A percentile compares a stretch with the other conserved stretches of the same genome.
Conservation (phyloP, 129 eudicot species). For the Erigeron canadensis region DNA sequence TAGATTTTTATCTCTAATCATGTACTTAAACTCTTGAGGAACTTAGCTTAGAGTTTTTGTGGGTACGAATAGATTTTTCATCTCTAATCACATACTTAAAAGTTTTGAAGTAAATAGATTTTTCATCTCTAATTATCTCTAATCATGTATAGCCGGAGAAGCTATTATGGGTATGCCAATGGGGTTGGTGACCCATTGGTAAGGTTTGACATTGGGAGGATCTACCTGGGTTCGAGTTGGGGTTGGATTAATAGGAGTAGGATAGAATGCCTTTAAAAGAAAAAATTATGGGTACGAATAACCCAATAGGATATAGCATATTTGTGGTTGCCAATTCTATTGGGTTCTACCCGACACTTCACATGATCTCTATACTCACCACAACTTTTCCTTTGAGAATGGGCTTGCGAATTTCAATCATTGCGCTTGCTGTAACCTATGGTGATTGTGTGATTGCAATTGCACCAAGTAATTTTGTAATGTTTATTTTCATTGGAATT, state of each 20-base stretch:
- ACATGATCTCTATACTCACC: conserved; percentile 36
- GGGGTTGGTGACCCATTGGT: no score
- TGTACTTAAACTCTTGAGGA: no score
- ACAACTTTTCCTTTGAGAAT: conserved; percentile 35
- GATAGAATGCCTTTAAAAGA: no score
- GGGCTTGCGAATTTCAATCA: conserved; percentile 27
- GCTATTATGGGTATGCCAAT: no score
- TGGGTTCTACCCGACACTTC: conserved; percentile 36
- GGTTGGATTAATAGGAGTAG: no score
- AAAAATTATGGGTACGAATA: conserved; percentile 33
- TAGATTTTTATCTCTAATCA: not conserved
- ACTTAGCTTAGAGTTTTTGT: not conserved
- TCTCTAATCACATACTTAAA: no score
- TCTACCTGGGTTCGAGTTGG: no score
- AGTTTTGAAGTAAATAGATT: no score
- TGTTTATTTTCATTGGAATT: not conserved
- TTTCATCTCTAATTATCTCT: no score
- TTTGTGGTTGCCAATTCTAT: conserved; percentile 35
- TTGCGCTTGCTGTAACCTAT: conserved; percentile 32
- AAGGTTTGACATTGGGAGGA: no score
- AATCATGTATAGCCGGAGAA: conserved; percentile 31
- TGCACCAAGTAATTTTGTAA: conserved; percentile 15
- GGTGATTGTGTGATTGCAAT: conserved; percentile 25
- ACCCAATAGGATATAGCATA: not conserved
- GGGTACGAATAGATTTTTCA: no score